Percentiles rank a stretch among this genome's conserved stretches.
These are phyloP conservation scores for Hericium erinaceus DNA, from an alignment of 768 basidiomycete genomes.

Conservation along the genomic window DNA sequence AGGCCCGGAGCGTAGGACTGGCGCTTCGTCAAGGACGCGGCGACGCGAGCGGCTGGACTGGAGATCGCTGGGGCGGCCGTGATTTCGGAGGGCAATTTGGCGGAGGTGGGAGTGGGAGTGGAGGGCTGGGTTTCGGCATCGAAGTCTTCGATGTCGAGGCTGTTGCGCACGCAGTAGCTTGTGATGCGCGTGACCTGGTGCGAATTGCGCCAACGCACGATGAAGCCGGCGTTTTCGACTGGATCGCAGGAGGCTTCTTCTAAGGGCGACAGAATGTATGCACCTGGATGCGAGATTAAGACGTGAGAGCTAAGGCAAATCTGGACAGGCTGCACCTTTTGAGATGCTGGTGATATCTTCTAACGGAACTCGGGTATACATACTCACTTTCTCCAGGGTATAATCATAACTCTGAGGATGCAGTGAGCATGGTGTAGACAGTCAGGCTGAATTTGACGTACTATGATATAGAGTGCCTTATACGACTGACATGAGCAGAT, in stretches of 20 bases:
- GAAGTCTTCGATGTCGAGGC: slow-evolving; percentile 22
- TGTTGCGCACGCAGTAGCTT: slow-evolving; percentile 83
- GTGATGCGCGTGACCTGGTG: slow-evolving; percentile 68
- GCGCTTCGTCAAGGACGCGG: slow-evolving; percentile 8
- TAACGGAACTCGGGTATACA: slow-evolving; percentile 84
- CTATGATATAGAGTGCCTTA: slow-evolving; percentile 68
- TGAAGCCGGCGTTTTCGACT: slow-evolving; percentile 81
- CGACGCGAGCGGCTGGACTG: not conserved
- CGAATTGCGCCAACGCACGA: slow-evolving; percentile 66
- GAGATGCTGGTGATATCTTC: slow-evolving; percentile 67
- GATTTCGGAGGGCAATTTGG: slow-evolving; percentile 5
- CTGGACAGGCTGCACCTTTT: slow-evolving; percentile 45
- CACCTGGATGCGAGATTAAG: slow-evolving; percentile 38
- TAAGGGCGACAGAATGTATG: slow-evolving; percentile 89
- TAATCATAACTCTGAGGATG: slow-evolving; percentile 78
- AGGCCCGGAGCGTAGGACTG: slow-evolving; percentile 16
- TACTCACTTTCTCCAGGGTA: slow-evolving; percentile 82
- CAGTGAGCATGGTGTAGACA: not conserved
- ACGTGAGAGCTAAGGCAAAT: not conserved
- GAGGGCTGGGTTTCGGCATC: not conserved
- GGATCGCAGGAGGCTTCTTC: slow-evolving; percentile 89
- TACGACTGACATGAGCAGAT: slow-evolving; percentile 19
- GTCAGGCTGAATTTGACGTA: slow-evolving; percentile 26
- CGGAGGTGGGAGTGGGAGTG: not conserved
- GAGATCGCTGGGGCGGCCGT: slow-evolving; percentile 3